phyloP scores from a whole-genome alignment of 2,329 filamentous ascomycete genomes.

The Rutstroemia sp. region DNA sequence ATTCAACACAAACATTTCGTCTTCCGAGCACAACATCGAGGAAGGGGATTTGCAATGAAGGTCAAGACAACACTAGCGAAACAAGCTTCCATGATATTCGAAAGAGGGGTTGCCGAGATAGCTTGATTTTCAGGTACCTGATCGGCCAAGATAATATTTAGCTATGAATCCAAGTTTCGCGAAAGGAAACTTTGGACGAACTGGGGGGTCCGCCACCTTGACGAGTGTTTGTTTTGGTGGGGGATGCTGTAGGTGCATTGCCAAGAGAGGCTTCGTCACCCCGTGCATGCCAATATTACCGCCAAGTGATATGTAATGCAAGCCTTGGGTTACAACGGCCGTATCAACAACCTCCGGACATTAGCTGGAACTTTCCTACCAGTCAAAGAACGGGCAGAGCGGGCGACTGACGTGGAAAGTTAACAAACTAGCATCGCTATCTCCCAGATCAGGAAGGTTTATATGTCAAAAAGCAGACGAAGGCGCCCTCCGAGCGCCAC shows the following conservation, averaged over 20 bases:
- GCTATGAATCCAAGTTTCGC: neutral
- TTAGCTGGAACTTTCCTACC: neutral
- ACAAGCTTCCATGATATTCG: neutral
- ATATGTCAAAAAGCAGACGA: neutral
- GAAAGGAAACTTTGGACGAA: neutral
- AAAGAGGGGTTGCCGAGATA: neutral
- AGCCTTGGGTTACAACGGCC: neutral
- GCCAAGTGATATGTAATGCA: neutral
- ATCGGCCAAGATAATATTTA: neutral
- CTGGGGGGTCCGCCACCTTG: neutral
- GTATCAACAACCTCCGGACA: neutral
- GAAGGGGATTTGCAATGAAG: neutral
- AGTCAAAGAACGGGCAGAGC: too few relatives aligned
- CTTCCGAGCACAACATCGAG: neutral
- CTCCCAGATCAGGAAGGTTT: conserved; percentile 5
- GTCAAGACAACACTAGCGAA: neutral
- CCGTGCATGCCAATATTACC: neutral
- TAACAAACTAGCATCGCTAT: neutral
- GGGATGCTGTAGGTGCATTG: too few relatives aligned
- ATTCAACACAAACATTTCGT: neutral
- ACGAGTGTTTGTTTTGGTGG: neutral
- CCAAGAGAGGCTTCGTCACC: neutral
- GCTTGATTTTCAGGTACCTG: conserved; percentile 1
- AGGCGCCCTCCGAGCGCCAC: neutral
- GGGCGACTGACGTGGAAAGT: too few relatives aligned